Conservation (phyloP, 345 rosid species). For the Gossypium raimondii region DNA sequence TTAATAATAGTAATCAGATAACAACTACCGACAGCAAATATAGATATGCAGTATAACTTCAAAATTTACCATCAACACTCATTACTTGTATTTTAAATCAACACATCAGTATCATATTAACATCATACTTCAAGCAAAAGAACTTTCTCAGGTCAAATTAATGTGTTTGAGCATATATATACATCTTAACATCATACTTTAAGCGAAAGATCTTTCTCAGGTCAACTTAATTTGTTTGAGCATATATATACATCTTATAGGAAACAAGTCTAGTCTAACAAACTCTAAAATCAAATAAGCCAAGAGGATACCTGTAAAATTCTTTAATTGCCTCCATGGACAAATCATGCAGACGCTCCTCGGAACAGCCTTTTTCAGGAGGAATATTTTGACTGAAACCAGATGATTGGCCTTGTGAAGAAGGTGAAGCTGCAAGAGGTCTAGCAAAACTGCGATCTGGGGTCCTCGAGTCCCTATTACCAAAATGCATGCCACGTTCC, state of each 20-base stretch:
- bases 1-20: not conserved
- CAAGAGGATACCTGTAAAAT: slow-evolving; percentile 67
- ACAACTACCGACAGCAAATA: not conserved
- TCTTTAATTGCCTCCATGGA: slow-evolving; percentile 80
- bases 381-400: slow-evolving; percentile 36
- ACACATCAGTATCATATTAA: no score
- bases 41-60: not conserved
- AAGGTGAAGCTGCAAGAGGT: slow-evolving; percentile 40
- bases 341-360: slow-evolving; percentile 52
- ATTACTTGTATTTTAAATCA: no score
- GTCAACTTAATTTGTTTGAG: not conserved
- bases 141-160: no score
- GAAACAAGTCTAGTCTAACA: not conserved
- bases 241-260: not conserved
- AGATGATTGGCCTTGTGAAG: slow-evolving; percentile 38
- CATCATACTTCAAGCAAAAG: no score
- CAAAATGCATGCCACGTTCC: slow-evolving; percentile 43
- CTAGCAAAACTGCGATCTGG: slow-evolving; percentile 49
- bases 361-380: slow-evolving; percentile 48
- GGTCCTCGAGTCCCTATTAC: slow-evolving; percentile 45
- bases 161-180: not conserved
- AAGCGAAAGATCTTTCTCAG: no score
- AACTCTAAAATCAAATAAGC: not conserved
- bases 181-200: no score
- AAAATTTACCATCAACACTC: no score